These are phyloP conservation scores for Dioscorea cayenensis DNA, from an alignment of 116 monocot genomes.

Conservation along the genomic window DNA sequence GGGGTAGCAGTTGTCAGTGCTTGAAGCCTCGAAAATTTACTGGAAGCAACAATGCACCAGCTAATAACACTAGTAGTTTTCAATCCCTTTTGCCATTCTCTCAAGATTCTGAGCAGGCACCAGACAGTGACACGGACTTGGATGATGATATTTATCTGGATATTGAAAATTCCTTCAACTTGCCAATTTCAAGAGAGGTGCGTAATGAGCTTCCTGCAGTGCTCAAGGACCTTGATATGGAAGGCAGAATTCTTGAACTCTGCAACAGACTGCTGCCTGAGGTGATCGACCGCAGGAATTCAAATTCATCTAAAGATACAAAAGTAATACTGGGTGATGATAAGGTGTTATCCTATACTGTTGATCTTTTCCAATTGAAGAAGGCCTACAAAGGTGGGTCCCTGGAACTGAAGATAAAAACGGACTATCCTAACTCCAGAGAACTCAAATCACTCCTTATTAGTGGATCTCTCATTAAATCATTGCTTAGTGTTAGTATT, in stretches of 20 bases:
- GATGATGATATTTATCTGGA: constrained; percentile 70
- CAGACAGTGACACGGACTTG: constrained; percentile 85
- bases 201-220: constrained; percentile 44
- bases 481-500: constrained; percentile 63
- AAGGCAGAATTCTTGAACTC: constrained; percentile 52
- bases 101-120: constrained; percentile 53
- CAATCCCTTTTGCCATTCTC: constrained; percentile 57
- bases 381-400: constrained; percentile 94
- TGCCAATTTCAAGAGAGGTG: constrained; percentile 61
- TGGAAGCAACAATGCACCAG: constrained; percentile 32
- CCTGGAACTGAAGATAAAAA: constrained; percentile 85
- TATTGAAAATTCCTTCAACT: constrained; percentile 42
- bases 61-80: constrained; percentile 32
- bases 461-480: constrained; percentile 76
- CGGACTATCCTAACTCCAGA: constrained; percentile 92
- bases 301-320: constrained; percentile 67
- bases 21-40: constrained; percentile 84
- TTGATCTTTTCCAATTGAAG: constrained; percentile 75
- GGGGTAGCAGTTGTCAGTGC: constrained; percentile 88
- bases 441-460: constrained; percentile 76
- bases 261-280: constrained; percentile 67
- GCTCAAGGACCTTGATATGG: constrained; percentile 57
- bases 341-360: constrained; percentile 47
- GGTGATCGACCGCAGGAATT: constrained; percentile 44
- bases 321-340: constrained; percentile 56